Evolutionary conservation across 1,284 basidiomycete species (phyloP), one percentile per base, ranked within the genome.

Genomic region (Prillingera fragicola): DNA sequence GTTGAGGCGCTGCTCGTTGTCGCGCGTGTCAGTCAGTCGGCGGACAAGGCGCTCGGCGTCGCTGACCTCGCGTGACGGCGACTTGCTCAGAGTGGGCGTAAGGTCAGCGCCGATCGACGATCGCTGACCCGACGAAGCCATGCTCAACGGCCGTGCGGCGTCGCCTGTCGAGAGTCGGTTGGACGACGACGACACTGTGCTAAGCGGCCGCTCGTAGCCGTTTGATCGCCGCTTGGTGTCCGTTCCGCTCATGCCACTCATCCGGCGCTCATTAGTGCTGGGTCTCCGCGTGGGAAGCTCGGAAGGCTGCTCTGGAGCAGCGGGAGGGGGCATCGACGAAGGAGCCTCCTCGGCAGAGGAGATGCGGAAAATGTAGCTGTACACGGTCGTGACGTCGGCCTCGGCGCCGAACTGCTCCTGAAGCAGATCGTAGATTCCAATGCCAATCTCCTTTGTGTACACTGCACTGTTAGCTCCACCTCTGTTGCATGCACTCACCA

Each of bases 1-100:
- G n/a, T 88, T 91, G 47, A 99, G 92, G 5, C 89, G 90, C 71
- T 91, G 83, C 80, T 89, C 25, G 84, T 85, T 71, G 84, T 79
- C 42, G 89, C 73, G 57, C 84, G 83, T 18, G 81, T 83, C 63
- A 85, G 86, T 18, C 80, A 66, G 87, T 84, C 6, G 83, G 81
- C 60, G 88, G 13, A 43, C 40, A 18, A 45, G 43, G 21, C 39
- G 48, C 34, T 41, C 45, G 5, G 43, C 42, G 18, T 50, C 43
- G 25, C 41, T 40, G 13, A 54, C 86, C 63, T 84, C 81, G 12
- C 73, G 6, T 77, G 74, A 44, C 73, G 65, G 54, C 49, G 60
- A 71, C 75, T 48, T 48, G 26, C 27, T 31, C 19, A 34, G 14
- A 0, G 38, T 33, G 9, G 33, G 33, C 3, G 49, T 25, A 7